phyloP scores from a whole-genome alignment of 129 eudicot species.

The Tagetes erecta region DNA sequence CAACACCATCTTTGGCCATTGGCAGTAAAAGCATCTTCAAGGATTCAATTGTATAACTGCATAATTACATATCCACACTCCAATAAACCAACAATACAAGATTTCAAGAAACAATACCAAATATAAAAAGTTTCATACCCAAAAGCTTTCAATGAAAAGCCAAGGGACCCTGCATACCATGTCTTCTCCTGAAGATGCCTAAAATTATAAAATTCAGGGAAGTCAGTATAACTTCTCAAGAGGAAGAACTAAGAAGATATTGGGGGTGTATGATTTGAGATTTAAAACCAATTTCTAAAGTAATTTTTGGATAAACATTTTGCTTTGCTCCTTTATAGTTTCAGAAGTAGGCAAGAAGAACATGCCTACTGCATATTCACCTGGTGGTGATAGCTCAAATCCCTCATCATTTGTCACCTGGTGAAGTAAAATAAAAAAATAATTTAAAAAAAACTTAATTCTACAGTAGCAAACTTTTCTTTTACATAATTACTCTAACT shows the following conservation, averaged over 20 bases:
- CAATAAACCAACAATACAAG: not conserved
- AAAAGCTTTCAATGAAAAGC: conserved; percentile 90
- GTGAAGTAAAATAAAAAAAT: not conserved
- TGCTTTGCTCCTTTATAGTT: conserved; percentile 84
- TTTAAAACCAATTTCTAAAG: not conserved
- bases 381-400: conserved; percentile 86
- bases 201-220: not conserved
- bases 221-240: conserved; percentile 4
- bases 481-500: too few species aligned
- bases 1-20: conserved; percentile 96
- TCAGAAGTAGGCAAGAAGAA: conserved; percentile 94
- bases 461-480: too few species aligned
- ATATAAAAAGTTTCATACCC: conserved; percentile 49
- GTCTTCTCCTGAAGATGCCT: conserved; percentile 54
- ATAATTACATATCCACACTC: not conserved
- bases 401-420: conserved; percentile 85
- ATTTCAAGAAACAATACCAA: not conserved
- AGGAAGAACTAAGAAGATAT: not conserved
- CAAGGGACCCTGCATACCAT: conserved; percentile 78
- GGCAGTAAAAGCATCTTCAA: conserved; percentile 95
- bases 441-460: too few species aligned
- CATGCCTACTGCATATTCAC: conserved; percentile 96
- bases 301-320: conserved; percentile 24
- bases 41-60: conserved; percentile 79
- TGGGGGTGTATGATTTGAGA: not conserved